Conservation (phyloP, 2,329 filamentous ascomycete species). For the Phaeoacremonium minimum region DNA sequence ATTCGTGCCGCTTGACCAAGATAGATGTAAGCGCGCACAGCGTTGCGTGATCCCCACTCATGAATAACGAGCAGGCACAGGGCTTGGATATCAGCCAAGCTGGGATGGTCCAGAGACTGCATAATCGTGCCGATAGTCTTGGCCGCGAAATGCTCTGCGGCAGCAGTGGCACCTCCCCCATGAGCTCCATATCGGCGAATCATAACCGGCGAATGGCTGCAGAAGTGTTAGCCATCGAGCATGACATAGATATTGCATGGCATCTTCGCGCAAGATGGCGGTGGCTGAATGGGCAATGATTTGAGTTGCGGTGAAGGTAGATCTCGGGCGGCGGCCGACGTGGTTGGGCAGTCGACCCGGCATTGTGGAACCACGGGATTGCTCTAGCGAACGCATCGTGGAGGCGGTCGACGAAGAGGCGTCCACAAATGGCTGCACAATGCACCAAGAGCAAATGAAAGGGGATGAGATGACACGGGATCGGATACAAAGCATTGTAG, state of each 20-base stretch:
- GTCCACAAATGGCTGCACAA: background rate
- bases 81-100: conserved; percentile 57
- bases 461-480: too few species aligned
- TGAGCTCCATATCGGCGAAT: conserved; percentile 56
- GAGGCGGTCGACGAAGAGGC: too few species aligned
- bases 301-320: too few species aligned
- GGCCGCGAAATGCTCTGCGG: conserved; percentile 54
- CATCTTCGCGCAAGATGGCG: too few species aligned
- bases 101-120: conserved; percentile 54
- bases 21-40: conserved; percentile 59
- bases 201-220: conserved; percentile 49
- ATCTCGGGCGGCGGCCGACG: too few species aligned
- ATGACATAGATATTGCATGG: too few species aligned
- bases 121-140: conserved; percentile 55
- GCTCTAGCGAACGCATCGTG: too few species aligned
- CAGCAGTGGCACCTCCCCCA: conserved; percentile 38
- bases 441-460: conserved; percentile 3
- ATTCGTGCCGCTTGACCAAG: conserved; percentile 60
- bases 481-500: background rate
- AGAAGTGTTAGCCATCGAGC: background rate
- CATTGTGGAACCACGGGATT: too few species aligned
- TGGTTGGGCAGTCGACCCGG: too few species aligned
- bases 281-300: too few species aligned
- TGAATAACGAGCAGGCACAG: conserved; percentile 58
- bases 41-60: conserved; percentile 59